Conservation (phyloP, 2,329 filamentous ascomycete genomes). For the Neofusicoccum sp. region DNA sequence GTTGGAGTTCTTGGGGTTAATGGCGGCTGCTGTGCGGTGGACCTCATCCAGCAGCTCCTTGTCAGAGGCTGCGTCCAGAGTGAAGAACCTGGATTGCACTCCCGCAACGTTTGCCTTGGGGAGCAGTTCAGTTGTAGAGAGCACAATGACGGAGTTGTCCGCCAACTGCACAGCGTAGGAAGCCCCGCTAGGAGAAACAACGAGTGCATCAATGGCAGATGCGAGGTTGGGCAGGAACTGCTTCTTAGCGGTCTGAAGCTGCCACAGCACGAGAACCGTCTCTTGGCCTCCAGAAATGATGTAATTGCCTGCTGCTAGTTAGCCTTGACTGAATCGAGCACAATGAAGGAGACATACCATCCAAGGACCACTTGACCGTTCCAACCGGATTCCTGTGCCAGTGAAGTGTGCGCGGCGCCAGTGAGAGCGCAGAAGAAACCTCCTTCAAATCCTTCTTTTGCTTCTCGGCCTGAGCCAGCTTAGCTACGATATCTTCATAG, state of each 20-base stretch:
- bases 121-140: constrained; percentile 86
- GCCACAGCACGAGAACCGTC: constrained; percentile 87
- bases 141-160: constrained; percentile 86
- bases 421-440: constrained; percentile 35
- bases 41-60: constrained; percentile 25
- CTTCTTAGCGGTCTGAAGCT: constrained; percentile 79
- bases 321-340: not conserved
- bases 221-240: constrained; percentile 89
- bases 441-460: constrained; percentile 23
- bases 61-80: not conserved
- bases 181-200: constrained; percentile 74
- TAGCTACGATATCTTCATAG: constrained; percentile 71
- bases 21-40: constrained; percentile 34
- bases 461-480: constrained; percentile 47
- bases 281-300: constrained; percentile 90
- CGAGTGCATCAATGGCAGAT: constrained; percentile 78
- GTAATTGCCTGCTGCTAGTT: constrained; percentile 69
- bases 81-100: constrained; percentile 57
- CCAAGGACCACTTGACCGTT: constrained; percentile 84
- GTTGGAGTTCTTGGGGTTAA: constrained; percentile 41
- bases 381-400: constrained; percentile 88
- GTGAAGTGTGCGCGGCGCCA: constrained; percentile 67
- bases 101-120: constrained; percentile 82
- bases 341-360: constrained; percentile 60
- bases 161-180: constrained; percentile 82